Conservation (phyloP, 768 basidiomycete species). For the Hericium alpestre region DNA sequence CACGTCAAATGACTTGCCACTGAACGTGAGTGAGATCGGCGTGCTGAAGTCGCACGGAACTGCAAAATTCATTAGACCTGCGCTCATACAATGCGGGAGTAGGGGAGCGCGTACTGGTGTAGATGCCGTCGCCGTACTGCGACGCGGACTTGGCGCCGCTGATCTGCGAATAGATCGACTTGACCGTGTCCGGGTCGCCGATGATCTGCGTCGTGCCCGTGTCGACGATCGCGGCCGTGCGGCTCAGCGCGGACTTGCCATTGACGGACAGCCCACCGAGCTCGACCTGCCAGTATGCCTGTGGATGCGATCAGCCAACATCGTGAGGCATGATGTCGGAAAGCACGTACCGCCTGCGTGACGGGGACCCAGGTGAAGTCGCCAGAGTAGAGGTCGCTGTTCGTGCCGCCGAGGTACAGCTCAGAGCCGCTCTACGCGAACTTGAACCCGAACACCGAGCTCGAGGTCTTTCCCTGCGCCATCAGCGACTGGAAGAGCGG, state of each 20-base stretch:
- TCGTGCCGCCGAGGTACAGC: slow-evolving; percentile 11
- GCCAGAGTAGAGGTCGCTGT: slow-evolving; percentile 4
- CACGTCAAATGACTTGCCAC: slow-evolving; percentile 17
- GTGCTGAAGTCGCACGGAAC: slow-evolving; percentile 12
- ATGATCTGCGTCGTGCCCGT: slow-evolving; percentile 22
- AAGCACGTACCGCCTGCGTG: slow-evolving; percentile 8
- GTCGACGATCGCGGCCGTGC: slow-evolving; percentile 17
- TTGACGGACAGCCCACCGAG: slow-evolving; percentile 4
- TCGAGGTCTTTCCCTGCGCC: slow-evolving; percentile 21
- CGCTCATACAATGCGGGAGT: not conserved
- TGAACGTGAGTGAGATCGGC: slow-evolving; percentile 20
- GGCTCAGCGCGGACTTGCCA: slow-evolving; percentile 5
- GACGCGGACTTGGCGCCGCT: slow-evolving; percentile 13
- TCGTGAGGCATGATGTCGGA: too few species aligned
- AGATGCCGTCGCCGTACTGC: slow-evolving; percentile 15
- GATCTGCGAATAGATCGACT: slow-evolving; percentile 17
- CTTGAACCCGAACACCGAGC: slow-evolving; percentile 38
- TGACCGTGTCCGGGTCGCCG: slow-evolving; percentile 15
- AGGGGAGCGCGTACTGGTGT: slow-evolving; percentile 13
- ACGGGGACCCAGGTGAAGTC: slow-evolving; percentile 7
- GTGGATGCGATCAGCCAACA: too few species aligned
- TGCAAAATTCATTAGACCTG: not conserved
- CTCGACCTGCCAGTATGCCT: slow-evolving; percentile 20
- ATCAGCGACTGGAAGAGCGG: slow-evolving; percentile 32
- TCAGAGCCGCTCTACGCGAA: slow-evolving; percentile 31